Evolutionary conservation across 2,329 filamentous ascomycete genomes (phyloP).

Genomic region (Fusarium nelsonii): DNA sequence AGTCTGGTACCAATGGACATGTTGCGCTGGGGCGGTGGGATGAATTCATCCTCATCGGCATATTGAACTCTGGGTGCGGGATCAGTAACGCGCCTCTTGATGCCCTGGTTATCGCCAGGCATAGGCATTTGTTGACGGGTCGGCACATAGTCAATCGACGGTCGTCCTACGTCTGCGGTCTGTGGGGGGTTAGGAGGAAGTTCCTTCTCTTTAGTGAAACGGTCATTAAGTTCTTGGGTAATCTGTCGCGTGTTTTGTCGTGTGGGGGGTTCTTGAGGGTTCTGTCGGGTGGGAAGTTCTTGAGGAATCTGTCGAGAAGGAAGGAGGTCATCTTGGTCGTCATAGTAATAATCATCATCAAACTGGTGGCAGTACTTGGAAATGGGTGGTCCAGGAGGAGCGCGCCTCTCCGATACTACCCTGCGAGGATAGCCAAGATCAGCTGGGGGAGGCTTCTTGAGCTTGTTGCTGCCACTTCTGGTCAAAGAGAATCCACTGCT

Average conservation of each 20-base stretch:
- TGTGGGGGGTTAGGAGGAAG: slow-evolving; percentile 51
- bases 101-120: slow-evolving; percentile 40
- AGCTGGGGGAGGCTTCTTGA: slow-evolving; percentile 68
- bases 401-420: slow-evolving; percentile 57
- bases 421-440: slow-evolving; percentile 61
- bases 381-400: slow-evolving; percentile 24
- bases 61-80: slow-evolving; percentile 47
- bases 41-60: slow-evolving; percentile 48
- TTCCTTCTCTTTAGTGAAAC: slow-evolving; percentile 53
- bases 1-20: slow-evolving; percentile 38
- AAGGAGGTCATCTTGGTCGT: slow-evolving; percentile 34
- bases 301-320: slow-evolving; percentile 28
- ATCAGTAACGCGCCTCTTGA: slow-evolving; percentile 50
- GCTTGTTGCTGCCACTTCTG: slow-evolving; percentile 68
- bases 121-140: slow-evolving; percentile 26
- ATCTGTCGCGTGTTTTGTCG: slow-evolving; percentile 25
- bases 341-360: slow-evolving; percentile 40
- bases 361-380: slow-evolving; percentile 25
- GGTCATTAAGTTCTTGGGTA: slow-evolving; percentile 39
- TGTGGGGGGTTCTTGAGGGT: slow-evolving; percentile 25
- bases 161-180: slow-evolving; percentile 33
- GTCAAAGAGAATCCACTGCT: slow-evolving; percentile 55
- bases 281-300: slow-evolving; percentile 31
- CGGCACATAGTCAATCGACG: slow-evolving; percentile 31
- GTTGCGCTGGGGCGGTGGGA: slow-evolving; percentile 41